phyloP scores from a whole-genome alignment of 164 flowering plant species.

The Nelumbo lutea region DNA sequence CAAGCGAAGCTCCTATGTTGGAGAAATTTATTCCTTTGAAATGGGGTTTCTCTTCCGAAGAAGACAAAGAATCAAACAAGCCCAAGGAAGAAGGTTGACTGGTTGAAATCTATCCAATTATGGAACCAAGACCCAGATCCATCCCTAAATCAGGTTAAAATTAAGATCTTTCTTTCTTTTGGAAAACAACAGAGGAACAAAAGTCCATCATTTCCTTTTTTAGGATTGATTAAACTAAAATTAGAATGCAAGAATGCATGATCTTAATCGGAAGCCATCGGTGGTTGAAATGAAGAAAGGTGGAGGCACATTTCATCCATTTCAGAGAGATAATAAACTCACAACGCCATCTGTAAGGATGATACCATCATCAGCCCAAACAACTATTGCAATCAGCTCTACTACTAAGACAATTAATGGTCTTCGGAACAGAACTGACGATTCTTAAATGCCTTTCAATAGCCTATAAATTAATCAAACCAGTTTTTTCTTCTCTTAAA shows the following conservation, averaged over 20 bases:
- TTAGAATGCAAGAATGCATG: not conserved
- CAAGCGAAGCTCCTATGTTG: slow-evolving; percentile 48
- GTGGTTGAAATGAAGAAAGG: slow-evolving; percentile 25
- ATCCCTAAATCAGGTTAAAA: slow-evolving; percentile 28
- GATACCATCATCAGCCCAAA: slow-evolving; percentile 2
- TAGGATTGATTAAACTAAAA: not conserved
- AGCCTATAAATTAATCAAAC: slow-evolving; percentile 22
- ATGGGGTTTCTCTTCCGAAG: slow-evolving; percentile 15
- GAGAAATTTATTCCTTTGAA: slow-evolving; percentile 73
- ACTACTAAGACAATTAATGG: slow-evolving; percentile 33
- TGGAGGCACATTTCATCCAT: slow-evolving; percentile 72
- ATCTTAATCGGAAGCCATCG: not conserved
- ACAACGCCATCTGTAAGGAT: not conserved
- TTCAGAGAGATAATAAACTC: slow-evolving; percentile 29
- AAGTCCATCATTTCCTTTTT: not conserved
- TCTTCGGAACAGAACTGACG: slow-evolving; percentile 78
- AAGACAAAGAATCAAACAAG: slow-evolving; percentile 9
- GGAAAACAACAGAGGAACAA: too few species aligned
- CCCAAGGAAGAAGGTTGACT: slow-evolving; percentile 43
- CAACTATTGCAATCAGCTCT: slow-evolving; percentile 38
- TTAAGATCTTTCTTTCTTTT: too few species aligned
- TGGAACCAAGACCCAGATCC: slow-evolving; percentile 67
- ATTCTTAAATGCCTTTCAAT: slow-evolving; percentile 72
- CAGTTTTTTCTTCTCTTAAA: too few species aligned
- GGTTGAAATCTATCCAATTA: slow-evolving; percentile 77